phyloP scores from a whole-genome alignment of 2,329 filamentous ascomycete genomes.

The Karstenula rhodostoma region DNA sequence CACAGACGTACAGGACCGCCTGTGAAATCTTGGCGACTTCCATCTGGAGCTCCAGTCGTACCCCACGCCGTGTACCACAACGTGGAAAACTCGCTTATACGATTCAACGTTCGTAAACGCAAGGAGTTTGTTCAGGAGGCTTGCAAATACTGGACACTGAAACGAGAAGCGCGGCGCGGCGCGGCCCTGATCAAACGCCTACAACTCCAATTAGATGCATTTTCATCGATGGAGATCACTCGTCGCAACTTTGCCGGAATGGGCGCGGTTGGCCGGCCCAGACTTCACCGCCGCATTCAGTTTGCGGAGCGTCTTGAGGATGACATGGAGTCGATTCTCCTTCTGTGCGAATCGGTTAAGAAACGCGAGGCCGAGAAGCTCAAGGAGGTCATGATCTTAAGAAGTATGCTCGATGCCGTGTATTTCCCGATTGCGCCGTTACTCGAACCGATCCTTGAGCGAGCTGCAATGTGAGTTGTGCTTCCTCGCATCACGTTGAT shows the following conservation, averaged over 20 bases:
- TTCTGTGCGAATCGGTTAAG: conserved; percentile 74
- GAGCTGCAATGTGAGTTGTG: conserved; percentile 79
- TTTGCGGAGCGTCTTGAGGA: conserved; percentile 80
- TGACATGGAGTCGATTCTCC: conserved; percentile 79
- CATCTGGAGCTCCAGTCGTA: conserved; percentile 93
- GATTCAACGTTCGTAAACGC: conserved; percentile 84
- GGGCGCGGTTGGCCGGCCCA: conserved; percentile 81
- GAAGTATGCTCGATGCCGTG: conserved; percentile 82
- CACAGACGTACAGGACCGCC: conserved; percentile 60
- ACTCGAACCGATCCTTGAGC: conserved; percentile 79
- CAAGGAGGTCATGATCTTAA: conserved; percentile 77
- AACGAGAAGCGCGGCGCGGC: conserved; percentile 89
- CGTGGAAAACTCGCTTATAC: conserved; percentile 81
- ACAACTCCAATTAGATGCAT: conserved; percentile 93
- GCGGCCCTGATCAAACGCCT: conserved; percentile 91
- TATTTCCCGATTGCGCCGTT: conserved; percentile 89
- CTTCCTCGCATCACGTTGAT: neutral
- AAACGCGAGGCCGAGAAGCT: conserved; percentile 80
- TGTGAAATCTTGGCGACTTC: conserved; percentile 85
- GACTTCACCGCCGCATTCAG: conserved; percentile 82
- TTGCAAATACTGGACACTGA: conserved; percentile 97
- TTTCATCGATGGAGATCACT: conserved; percentile 97
- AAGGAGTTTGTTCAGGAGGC: conserved; percentile 93
- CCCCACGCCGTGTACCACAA: conserved; percentile 86
- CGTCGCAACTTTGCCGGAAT: conserved; percentile 94